These are phyloP conservation scores for Penicillium coprophilum DNA, from an alignment of 495 filamentous ascomycete genomes.

Conservation along the genomic window DNA sequence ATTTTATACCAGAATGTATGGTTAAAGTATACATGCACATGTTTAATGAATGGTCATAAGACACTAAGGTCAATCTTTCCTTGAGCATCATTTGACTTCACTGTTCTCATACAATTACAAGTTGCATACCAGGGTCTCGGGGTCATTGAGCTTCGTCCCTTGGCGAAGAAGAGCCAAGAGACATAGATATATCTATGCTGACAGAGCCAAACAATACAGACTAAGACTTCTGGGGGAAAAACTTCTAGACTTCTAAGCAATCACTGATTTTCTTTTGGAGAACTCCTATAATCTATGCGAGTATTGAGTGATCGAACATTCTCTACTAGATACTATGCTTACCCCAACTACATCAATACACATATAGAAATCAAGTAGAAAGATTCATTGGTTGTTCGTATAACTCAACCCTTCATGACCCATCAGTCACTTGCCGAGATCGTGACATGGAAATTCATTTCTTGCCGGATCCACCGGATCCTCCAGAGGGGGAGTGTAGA, in stretches of 20 bases:
- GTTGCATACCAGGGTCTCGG: background rate
- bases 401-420: background rate
- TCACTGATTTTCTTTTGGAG: background rate
- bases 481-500: constrained; percentile 33
- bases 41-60: background rate
- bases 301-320: background rate
- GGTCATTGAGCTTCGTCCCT: background rate
- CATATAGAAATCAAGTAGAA: background rate
- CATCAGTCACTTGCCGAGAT: background rate
- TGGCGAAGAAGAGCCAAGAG: background rate
- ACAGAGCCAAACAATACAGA: background rate
- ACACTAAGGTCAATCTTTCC: background rate
- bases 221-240: too few species aligned
- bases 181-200: background rate
- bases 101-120: background rate
- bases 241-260: background rate
- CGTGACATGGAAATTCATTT: constrained; percentile 8
- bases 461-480: constrained; percentile 17
- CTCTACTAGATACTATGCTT: background rate
- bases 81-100: background rate
- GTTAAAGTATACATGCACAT: background rate
- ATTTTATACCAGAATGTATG: background rate
- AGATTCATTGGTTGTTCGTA: background rate
- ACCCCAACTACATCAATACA: background rate
- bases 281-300: too few species aligned